Conservation (phyloP, 1,284 basidiomycete species). For the Ceratobasidium sp. region DNA sequence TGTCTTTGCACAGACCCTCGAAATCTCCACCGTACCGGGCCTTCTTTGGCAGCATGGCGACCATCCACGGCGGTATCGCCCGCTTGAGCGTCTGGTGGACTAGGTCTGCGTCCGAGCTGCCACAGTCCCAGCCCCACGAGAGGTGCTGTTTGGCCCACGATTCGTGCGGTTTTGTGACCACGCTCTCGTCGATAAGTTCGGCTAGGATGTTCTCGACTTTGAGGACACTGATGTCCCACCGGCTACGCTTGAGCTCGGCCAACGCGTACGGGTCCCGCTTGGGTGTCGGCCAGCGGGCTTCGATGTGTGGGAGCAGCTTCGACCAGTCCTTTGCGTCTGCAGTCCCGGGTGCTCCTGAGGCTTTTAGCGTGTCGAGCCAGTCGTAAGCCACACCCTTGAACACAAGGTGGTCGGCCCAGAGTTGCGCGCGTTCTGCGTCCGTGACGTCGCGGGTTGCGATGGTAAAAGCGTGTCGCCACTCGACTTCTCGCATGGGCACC, state of each 20-base stretch:
- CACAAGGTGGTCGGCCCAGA: constrained; percentile 14
- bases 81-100: constrained; percentile 12
- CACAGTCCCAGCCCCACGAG: neutral
- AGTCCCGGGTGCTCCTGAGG: neutral
- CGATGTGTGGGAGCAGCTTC: neutral
- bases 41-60: neutral
- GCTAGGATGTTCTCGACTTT: neutral
- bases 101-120: constrained; percentile 6
- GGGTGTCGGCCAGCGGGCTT: constrained; percentile 20
- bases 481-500: neutral
- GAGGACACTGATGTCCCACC: constrained; percentile 5
- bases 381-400: constrained; percentile 1
- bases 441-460: constrained; percentile 8
- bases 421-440: neutral
- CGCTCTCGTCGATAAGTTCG: neutral
- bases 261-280: neutral
- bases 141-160: constrained; percentile 21
- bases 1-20: constrained; percentile 12
- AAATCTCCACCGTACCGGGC: constrained; percentile 1
- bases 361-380: neutral
- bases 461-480: neutral
- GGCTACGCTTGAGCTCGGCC: neutral
- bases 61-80: neutral
- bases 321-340: constrained; percentile 17
- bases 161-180: neutral